Percentiles rank a stretch among this genome's conserved stretches.
Evolutionary conservation across 208 protist species (phyloP).

Genomic region (Crithidia thermophila): DNA sequence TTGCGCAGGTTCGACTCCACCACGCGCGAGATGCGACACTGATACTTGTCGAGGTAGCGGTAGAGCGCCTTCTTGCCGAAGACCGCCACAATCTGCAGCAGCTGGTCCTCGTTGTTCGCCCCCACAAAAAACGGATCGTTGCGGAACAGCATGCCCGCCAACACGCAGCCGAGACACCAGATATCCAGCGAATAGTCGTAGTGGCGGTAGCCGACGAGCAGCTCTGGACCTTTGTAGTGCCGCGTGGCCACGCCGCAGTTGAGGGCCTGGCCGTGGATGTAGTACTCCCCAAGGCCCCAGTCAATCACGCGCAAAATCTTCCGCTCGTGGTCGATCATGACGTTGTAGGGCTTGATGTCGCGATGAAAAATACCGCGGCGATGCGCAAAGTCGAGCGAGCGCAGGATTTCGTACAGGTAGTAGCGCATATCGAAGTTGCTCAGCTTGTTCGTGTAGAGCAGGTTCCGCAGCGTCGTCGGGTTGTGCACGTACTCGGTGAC

Average conservation of each 20-base stretch:
- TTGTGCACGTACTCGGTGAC: constrained; percentile 99
- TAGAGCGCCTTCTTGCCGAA: constrained; percentile 96
- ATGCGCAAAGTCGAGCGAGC: constrained; percentile 96
- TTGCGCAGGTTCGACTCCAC: constrained; percentile 68
- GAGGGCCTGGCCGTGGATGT: constrained; percentile 97
- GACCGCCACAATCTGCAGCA: constrained; percentile 96
- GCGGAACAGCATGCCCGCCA: constrained; percentile 98
- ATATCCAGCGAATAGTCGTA: constrained; percentile 99
- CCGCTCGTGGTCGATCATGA: constrained; percentile 99
- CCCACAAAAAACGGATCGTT: constrained; percentile 99
- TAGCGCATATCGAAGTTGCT: constrained; percentile 98
- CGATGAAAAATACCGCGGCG: constrained; percentile 99
- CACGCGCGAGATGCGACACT: constrained; percentile 86
- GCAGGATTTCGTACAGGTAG: constrained; percentile 98
- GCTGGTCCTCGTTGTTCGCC: constrained; percentile 98
- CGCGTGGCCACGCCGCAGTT: constrained; percentile 99
- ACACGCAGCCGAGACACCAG: constrained; percentile 99
- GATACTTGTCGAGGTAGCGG: constrained; percentile 97
- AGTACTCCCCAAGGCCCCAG: constrained; percentile 99
- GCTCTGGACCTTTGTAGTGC: constrained; percentile 99
- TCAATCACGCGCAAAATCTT: constrained; percentile 97
- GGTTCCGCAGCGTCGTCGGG: constrained; percentile 92
- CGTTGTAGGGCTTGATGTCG: constrained; percentile 99
- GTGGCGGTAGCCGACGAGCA: constrained; percentile 97
- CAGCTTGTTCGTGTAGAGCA: constrained; percentile 95